A percentile compares a stretch with the other conserved stretches of the same genome.
Evolutionary conservation across 176 grass and related monocot genomes (phyloP).

Genomic region (Raddia distichophylla): DNA sequence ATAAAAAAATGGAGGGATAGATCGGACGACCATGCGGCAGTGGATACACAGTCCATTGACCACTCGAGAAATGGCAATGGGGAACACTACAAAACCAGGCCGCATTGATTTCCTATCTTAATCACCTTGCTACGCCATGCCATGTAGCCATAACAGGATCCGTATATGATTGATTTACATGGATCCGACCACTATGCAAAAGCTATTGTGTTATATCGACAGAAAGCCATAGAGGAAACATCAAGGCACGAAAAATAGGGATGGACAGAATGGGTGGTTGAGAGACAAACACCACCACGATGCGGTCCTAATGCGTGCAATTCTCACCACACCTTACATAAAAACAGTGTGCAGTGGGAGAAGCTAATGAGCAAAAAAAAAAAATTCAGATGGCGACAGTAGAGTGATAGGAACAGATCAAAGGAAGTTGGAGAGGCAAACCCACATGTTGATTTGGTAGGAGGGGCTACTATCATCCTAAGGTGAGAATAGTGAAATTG

Average conservation of each 20-base stretch:
- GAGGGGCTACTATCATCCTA: too few relatives aligned
- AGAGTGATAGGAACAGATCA: conserved; percentile 13
- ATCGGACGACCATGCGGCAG: not conserved
- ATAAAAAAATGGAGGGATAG: too few relatives aligned
- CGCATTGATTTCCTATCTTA: not conserved
- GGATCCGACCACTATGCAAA: conserved; percentile 10
- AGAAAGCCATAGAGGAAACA: conserved; percentile 2
- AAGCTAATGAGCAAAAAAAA: not conserved
- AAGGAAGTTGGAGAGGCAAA: conserved; percentile 28
- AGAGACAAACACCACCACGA: conserved; percentile 1
- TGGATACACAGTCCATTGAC: not conserved
- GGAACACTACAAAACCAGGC: not conserved
- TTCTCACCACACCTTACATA: conserved; percentile 24
- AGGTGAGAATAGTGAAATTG: too few relatives aligned
- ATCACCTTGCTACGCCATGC: not conserved
- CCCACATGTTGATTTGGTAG: not conserved
- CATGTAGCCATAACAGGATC: not conserved
- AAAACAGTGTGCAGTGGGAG: not conserved
- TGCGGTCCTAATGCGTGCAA: conserved; percentile 36
- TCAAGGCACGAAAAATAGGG: conserved; percentile 1
- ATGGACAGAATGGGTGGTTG: conserved; percentile 27
- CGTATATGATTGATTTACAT: not conserved
- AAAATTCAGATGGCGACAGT: not conserved
- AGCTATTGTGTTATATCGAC: conserved; percentile 10
- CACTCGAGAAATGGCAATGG: not conserved